Evolutionary conservation across 2,329 filamentous ascomycete species (phyloP).

Genomic region (Verticillium isaacii): DNA sequence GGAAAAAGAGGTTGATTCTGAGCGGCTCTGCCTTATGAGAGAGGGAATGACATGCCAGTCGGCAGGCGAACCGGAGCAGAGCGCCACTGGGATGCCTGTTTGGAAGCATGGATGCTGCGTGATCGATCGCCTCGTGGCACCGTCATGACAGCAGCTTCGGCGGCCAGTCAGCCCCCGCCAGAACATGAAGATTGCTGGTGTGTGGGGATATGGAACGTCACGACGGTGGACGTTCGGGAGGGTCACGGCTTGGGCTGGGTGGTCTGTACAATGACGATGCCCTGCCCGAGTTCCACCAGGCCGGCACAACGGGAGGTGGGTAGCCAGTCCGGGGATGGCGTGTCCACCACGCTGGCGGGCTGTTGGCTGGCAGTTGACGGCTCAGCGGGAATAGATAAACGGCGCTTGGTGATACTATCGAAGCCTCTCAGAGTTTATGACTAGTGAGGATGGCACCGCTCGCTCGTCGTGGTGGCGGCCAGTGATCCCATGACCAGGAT

Average conservation of each 20-base stretch:
- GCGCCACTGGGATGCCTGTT: background rate
- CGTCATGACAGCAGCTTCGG: conserved; percentile 9
- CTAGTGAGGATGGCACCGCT: background rate
- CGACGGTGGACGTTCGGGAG: conserved; percentile 1
- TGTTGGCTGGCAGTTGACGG: background rate
- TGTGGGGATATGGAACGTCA: conserved; percentile 15
- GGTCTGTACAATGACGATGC: background rate
- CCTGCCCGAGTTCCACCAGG: background rate
- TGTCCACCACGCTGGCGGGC: conserved; percentile 8
- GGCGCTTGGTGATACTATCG: background rate
- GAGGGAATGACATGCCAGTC: background rate
- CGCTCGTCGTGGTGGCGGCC: background rate
- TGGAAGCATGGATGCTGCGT: background rate
- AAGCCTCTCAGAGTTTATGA: background rate
- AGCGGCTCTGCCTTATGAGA: conserved; percentile 2
- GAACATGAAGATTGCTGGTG: conserved; percentile 4
- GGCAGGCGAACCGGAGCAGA: background rate
- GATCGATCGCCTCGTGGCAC: conserved; percentile 3
- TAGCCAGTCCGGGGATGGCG: background rate
- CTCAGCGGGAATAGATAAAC: background rate
- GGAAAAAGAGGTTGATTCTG: background rate
- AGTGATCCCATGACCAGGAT: background rate
- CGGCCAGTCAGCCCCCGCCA: conserved; percentile 5
- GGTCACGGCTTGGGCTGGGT: background rate
- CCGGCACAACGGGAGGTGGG: background rate